Conservation (phyloP, 2,329 filamentous ascomycete species). For the Chaetomium olivaceum region DNA sequence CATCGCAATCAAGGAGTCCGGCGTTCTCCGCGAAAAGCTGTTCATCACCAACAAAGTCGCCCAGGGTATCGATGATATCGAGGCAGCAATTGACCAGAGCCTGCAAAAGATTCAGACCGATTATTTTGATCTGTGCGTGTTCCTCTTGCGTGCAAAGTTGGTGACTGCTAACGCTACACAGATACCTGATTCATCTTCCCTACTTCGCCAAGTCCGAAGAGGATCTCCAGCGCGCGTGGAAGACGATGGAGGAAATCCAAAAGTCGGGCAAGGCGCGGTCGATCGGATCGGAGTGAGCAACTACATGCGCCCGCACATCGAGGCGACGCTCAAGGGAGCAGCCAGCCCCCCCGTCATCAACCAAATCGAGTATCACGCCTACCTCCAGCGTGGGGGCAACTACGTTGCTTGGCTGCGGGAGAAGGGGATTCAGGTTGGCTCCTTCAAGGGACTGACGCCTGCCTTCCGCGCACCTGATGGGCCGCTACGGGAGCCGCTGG, state of each 20-base stretch:
- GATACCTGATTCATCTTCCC: constrained; percentile 5
- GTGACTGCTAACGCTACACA: background rate
- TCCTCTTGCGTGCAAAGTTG: background rate
- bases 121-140: background rate
- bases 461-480: background rate
- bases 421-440: no score
- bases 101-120: background rate
- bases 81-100: background rate
- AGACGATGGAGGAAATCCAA: constrained; percentile 3
- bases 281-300: constrained; percentile 5
- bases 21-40: background rate
- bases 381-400: no score
- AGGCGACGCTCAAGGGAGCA: background rate
- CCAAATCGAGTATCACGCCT: no score
- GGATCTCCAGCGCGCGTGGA: constrained; percentile 1
- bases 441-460: background rate
- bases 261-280: background rate
- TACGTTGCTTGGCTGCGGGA: no score
- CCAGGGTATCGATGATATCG: background rate
- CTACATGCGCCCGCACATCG: background rate
- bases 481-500: constrained; percentile 1
- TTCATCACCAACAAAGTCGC: constrained; percentile 4
- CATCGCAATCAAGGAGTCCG: constrained; percentile 1
- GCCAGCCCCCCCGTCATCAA: no score
- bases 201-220: constrained; percentile 4